Conservation (phyloP, 2,329 filamentous ascomycete species). For the Trichophyton simii region DNA sequence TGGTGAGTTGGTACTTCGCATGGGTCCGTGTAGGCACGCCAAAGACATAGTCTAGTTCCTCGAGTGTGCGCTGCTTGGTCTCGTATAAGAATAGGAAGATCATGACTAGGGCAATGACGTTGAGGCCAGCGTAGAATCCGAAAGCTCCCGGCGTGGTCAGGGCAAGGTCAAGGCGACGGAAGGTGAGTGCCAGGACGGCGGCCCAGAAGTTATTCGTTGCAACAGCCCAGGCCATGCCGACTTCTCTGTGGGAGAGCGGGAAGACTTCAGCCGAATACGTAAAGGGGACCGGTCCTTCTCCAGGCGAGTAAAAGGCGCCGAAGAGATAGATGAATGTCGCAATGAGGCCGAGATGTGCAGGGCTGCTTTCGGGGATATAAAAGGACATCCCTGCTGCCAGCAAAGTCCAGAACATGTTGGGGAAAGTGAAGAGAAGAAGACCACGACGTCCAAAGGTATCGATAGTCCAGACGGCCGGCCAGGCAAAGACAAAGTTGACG, state of each 20-base stretch:
- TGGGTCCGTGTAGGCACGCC: conserved; percentile 49
- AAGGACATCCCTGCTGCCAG: conserved; percentile 50
- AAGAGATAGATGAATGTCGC: conserved; percentile 54
- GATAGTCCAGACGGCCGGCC: conserved; percentile 53
- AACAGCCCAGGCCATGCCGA: conserved; percentile 37
- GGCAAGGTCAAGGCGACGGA: conserved; percentile 31
- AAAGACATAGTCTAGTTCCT: conserved; percentile 48
- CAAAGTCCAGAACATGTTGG: conserved; percentile 56
- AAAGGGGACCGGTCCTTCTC: conserved; percentile 45
- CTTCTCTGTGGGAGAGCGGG: conserved; percentile 43
- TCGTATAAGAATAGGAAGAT: conserved; percentile 51
- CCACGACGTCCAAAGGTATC: conserved; percentile 53
- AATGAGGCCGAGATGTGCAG: conserved; percentile 41
- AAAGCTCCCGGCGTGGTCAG: conserved; percentile 46
- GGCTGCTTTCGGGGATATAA: conserved; percentile 33
- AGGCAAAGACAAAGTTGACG: conserved; percentile 53
- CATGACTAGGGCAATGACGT: conserved; percentile 48
- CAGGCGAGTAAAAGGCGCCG: conserved; percentile 51
- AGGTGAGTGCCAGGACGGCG: conserved; percentile 32
- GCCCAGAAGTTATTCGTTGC: conserved; percentile 35
- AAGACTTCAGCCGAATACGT: conserved; percentile 46
- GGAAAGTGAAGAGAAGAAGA: conserved; percentile 53
- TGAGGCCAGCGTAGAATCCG: conserved; percentile 49
- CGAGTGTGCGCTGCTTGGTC: conserved; percentile 43
- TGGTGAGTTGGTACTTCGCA: conserved; percentile 45